phyloP scores from a whole-genome alignment of 805 yeast species.

The Candida namnaoensis region DNA sequence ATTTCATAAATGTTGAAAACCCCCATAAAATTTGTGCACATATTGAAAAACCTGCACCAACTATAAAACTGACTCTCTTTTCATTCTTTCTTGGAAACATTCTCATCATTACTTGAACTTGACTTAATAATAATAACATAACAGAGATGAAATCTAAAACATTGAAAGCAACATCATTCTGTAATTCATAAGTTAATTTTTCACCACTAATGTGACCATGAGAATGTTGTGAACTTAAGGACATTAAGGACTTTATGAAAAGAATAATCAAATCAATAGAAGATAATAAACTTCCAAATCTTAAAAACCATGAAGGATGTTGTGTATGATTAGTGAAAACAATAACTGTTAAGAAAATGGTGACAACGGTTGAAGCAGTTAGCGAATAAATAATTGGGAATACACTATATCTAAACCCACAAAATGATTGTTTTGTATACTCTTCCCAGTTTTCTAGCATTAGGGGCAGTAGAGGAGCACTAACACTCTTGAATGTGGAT shows the following conservation, averaged over 20 bases:
- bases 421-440: constrained; percentile 28
- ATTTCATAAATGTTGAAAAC: constrained; percentile 39
- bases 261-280: constrained; percentile 46
- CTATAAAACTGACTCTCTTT: constrained; percentile 48
- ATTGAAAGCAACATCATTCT: constrained; percentile 35
- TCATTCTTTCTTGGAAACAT: constrained; percentile 61
- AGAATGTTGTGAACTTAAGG: constrained; percentile 38
- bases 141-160: constrained; percentile 51
- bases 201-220: constrained; percentile 30
- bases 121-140: constrained; percentile 51
- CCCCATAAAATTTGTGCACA: constrained; percentile 66
- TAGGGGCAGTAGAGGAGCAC: constrained; percentile 29
- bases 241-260: constrained; percentile 36
- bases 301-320: constrained; percentile 45
- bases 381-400: constrained; percentile 56
- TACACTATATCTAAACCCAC: constrained; percentile 44
- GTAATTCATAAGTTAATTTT: constrained; percentile 33
- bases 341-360: constrained; percentile 53
- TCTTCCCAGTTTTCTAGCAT: constrained; percentile 39
- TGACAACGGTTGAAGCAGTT: constrained; percentile 56
- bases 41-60: constrained; percentile 46
- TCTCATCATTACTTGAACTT: constrained; percentile 64
- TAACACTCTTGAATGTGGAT: constrained; percentile 21
- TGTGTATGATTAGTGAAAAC: constrained; percentile 59
- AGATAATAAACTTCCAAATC: constrained; percentile 41